Evolutionary conservation across 306 rosid genomes (phyloP).

Genomic region (Dalbergia cochinchinensis): DNA sequence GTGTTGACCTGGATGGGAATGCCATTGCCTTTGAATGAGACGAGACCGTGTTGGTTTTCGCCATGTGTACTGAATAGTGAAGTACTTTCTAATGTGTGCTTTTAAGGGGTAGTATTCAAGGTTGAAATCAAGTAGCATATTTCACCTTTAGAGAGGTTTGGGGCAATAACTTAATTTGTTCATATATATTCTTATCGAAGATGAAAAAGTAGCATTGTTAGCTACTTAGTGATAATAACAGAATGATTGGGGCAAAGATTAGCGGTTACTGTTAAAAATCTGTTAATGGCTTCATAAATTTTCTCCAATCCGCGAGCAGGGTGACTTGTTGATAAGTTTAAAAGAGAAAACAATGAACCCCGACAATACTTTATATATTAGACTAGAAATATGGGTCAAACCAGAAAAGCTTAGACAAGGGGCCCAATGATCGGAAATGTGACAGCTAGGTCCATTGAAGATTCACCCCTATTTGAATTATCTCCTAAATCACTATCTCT

Average conservation of each 20-base stretch:
- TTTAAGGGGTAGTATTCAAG: background rate
- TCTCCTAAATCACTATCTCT: no score
- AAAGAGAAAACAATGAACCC: no score
- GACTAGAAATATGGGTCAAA: no score
- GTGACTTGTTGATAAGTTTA: no score
- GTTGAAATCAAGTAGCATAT: background rate
- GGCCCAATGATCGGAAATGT: no score
- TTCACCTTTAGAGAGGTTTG: background rate
- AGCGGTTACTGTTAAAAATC: background rate
- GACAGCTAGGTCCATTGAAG: no score
- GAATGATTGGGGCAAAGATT: no score
- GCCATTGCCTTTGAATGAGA: background rate
- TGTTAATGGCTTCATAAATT: background rate
- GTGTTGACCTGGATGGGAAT: conserved; percentile 8
- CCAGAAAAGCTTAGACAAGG: no score
- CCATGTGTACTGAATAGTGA: background rate
- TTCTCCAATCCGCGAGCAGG: background rate
- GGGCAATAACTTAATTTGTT: background rate
- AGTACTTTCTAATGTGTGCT: background rate
- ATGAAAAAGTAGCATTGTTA: background rate
- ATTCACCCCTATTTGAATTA: no score
- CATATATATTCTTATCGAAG: background rate
- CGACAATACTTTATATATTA: no score
- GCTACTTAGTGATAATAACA: background rate
- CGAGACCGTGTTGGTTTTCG: background rate